Evolutionary conservation across 2,329 filamentous ascomycete genomes (phyloP), one percentile per base, ranked within the genome.

Genomic region (Calonectria montana): DNA sequence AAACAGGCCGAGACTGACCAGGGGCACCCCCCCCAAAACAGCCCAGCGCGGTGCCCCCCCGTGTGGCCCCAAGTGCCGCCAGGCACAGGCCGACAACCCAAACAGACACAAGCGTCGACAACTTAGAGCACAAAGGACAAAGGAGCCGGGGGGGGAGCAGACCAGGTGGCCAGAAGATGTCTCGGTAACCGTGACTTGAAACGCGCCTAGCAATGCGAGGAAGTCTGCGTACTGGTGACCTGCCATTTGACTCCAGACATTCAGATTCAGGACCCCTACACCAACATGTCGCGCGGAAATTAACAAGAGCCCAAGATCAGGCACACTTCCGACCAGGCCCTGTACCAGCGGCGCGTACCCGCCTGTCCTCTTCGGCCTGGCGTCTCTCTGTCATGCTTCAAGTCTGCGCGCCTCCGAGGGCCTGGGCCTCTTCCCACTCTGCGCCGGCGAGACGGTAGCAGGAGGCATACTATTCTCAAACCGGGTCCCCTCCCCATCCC

Each of bases 181-280:
- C 66, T 59, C 53, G 35, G 53, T 59, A 59, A 21, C 53, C 25
- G 53, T 59, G 53, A 59, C 53, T 66, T 50, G 63, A 64, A 67
- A 66, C 67, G 67, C 35, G 21, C 53, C 35, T 78, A 78, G 61
- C 50, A 25, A 70, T 66, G 71, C 78, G 75, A 70, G 68, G 65
- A 59, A 67, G 71, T 72, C 71, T 67, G 76, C 66, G 77, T 79
- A 78, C 75, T 21, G 53, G 70, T 59, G 64, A 79, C 77, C 73
- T 76, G 45, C 18, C 71, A 72, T 57, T 70, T 37, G 29, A 50
- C 63, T 48, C 65, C 48, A 61, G 37, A 63, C 39, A 61, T 48
- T 31, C 59, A 63, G 50, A 47, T 47, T 48, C 63, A 70, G 31
- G 57, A 37, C 55, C 61, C 59, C 43, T 41, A 59, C 55, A 71